Base-by-base conservation (phyloP, 2,329 filamentous ascomycete genomes). In the Claviceps sp. region DNA sequence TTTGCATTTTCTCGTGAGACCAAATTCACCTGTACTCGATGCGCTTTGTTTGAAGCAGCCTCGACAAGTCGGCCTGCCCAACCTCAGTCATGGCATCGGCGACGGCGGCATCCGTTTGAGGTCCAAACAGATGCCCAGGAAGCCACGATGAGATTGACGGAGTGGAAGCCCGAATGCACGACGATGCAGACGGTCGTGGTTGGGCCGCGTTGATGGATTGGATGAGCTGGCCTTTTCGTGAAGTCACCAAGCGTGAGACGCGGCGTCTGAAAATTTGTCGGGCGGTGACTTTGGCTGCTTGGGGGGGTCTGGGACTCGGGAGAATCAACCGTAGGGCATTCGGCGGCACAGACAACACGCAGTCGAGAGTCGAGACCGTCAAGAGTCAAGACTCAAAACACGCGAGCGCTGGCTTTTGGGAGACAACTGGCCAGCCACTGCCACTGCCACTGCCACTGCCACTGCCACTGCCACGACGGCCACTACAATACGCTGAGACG, bases 81-180 rank as follows among this genome's bases (percentile, higher is more conserved):
- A 82, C 79, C 78, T 82, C 78, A 79, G 74, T 82, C 80, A 83
- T 83, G 77, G 78, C 80, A 82, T 79, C 74, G 69, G 73, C 74
- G 70, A 73, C 70, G 68, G 77, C 79, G 78, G 82, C 80, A 83
- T 83, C 79, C 79, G 80, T 82, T 83, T 80, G 73, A 64, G 64
- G 69, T 62, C 65, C 74, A 80, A 82, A 80, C 75, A 74, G 73
- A 79, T 74, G 76, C 61, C 57, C 59, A 54, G 61, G 52, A 39
- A 49, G 55, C 52, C 57, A 52, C 53, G 59, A 52, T 51, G 53
- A 55, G 52, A 53, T 53, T 53, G 53, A 56, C 54, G 45, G 62
- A 66, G 63, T 66, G 64, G 61, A 55, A 56, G 47, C 58, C 51
- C 52, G 56, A 47, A 51, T 57, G 56, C 48, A 54, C 55, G 53